Evolutionary conservation across 2,329 filamentous ascomycete species (phyloP), one percentile per base, ranked within the genome.

Genomic region (Pestalotiopsis sp.): DNA sequence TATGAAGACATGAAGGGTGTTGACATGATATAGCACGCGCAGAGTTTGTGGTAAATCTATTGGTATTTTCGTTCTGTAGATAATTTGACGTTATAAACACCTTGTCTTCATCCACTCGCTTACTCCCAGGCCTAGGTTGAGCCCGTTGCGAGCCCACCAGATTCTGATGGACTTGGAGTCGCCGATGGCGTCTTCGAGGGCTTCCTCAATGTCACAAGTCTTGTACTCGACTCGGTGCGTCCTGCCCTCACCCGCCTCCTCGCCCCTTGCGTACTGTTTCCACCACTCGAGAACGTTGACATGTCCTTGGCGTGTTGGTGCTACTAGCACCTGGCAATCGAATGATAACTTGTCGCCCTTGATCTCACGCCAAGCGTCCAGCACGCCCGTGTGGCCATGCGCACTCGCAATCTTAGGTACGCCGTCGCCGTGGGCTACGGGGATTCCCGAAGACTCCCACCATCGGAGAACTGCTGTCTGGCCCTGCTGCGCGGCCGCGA

Each of bases 141-240:
- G 82, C 0, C 94, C 94, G 74, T 96, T 95, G 72, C 86, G 84
- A 27, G 93, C 92, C 95, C 95, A 98, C 95, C 95, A 98, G 71
- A 87, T 85, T 68, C 93, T 85, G 20, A 97, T 93, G 49, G 87
- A 87, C 72, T 90, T 89, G 71, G 94, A 92, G 67, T 92, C 90
- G 9, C 88, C 88, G 64, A 95, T 88, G 25, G 94, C 93, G 78
- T 97, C 95, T 78, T 98, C 95, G 52, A 98, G 85, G 0, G 95
- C 95, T 81, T 98, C 95, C 78, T 98, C 95, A 70, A 98, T 96
- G 79, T 97, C 94, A 79, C 94, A 97, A 1, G 94, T 97, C 79
- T 95, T 95, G 81, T 97, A 98, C 79, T 97, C 94, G 31, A 98
- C 94, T 66, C 89, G 87, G 73, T 95, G 86, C 0, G 90, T 89